A percentile compares a stretch with the other conserved stretches of the same genome.
Conservation (phyloP, 306 rosid genomes). For the Corylus avellana region DNA sequence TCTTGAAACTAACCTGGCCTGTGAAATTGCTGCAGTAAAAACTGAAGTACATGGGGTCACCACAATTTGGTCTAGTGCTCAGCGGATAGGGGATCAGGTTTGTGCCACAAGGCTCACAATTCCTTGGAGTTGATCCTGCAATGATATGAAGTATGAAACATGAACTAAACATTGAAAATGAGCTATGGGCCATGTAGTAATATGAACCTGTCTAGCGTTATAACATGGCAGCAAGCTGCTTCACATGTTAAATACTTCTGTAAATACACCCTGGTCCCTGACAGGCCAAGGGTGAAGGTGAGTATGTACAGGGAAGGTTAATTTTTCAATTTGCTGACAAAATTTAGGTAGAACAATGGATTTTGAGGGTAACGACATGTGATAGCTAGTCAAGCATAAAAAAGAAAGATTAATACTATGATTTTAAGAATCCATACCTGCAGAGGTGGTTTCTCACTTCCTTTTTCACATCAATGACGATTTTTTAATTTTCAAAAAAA, state of each 20-base stretch:
- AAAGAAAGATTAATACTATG: neutral
- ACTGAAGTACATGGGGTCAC: slow-evolving; percentile 13
- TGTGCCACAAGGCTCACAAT: slow-evolving; percentile 24
- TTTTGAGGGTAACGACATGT: neutral
- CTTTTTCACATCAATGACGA: neutral
- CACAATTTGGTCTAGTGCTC: slow-evolving; percentile 20
- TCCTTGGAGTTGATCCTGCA: neutral
- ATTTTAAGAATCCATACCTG: too few relatives aligned
- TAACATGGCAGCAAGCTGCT: neutral
- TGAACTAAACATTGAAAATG: too few relatives aligned
- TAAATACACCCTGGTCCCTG: neutral
- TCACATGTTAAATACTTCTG: neutral
- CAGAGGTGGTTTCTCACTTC: neutral
- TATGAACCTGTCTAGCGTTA: neutral
- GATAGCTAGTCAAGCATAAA: too few relatives aligned
- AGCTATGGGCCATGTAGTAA: too few relatives aligned
- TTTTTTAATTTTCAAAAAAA: too few relatives aligned
- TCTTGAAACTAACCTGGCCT: neutral
- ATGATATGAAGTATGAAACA: neutral
- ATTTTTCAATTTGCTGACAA: too few relatives aligned
- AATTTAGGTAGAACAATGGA: too few relatives aligned
- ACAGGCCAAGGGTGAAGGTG: neutral
- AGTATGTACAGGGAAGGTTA: too few relatives aligned
- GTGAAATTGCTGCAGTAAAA: neutral
- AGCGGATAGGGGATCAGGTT: slow-evolving; percentile 33